Conservation (phyloP, 2,329 filamentous ascomycete genomes). For the Alternaria dauci region DNA sequence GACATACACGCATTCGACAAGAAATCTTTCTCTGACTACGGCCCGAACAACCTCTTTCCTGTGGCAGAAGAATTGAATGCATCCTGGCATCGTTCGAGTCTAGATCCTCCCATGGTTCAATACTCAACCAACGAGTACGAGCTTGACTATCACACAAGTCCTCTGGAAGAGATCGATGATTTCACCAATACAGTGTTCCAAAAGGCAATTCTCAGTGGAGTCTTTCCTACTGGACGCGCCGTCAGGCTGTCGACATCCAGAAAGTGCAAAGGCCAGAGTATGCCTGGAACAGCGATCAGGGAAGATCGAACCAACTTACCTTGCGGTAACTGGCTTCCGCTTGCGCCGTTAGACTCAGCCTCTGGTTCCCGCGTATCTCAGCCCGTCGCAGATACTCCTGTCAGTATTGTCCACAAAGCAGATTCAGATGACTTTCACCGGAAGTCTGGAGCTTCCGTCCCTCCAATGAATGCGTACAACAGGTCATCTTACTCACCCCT, state of each 20-base stretch:
- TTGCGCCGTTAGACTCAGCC: neutral
- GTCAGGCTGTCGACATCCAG: slow-evolving; percentile 13
- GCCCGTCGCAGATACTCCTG: neutral
- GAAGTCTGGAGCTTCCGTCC: neutral
- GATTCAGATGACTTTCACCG: neutral
- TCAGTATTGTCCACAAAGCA: neutral
- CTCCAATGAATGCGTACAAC: neutral
- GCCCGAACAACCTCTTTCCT: slow-evolving; percentile 14
- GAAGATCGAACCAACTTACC: neutral
- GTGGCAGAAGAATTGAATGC: slow-evolving; percentile 25
- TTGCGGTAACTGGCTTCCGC: neutral
- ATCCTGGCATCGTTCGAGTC: slow-evolving; percentile 30
- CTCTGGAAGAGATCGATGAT: slow-evolving; percentile 32
- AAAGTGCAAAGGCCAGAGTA: slow-evolving; percentile 11
- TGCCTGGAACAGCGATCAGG: slow-evolving; percentile 9
- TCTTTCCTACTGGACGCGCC: slow-evolving; percentile 18
- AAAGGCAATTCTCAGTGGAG: neutral
- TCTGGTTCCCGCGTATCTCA: neutral
- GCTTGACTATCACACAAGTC: slow-evolving; percentile 19
- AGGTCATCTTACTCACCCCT: neutral
- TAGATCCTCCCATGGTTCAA: slow-evolving; percentile 27
- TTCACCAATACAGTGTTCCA: slow-evolving; percentile 19
- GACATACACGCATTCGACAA: slow-evolving; percentile 24
- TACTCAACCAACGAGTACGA: slow-evolving; percentile 30
- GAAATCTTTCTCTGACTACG: slow-evolving; percentile 24